Base-by-base conservation (phyloP, 2,329 filamentous ascomycete genomes). In the Aspergillus aculeatus region DNA sequence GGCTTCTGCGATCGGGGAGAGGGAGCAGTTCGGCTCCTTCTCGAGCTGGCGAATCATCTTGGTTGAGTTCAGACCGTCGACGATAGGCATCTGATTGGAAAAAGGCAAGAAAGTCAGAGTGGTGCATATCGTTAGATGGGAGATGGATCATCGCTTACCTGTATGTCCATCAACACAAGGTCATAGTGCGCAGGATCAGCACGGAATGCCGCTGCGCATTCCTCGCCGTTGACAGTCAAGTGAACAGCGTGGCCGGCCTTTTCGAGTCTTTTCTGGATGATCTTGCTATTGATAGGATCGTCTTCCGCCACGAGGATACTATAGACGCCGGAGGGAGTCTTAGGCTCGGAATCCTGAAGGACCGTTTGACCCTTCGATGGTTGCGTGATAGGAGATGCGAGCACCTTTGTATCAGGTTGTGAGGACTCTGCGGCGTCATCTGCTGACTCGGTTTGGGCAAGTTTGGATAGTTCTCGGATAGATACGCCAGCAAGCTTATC, bases 161-260 rank as follows among this genome's bases (percentile, higher is more conserved):
- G 92, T 83, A 96, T 93, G 71, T 96, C 92, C 92, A 96, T 96
- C 66, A 96, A 81, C 51, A 96, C 82, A 4, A 92, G 86, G 71
- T 96, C 92, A 69, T 90, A 95, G 21, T 77, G 74, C 31, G 75
- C 74, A 1, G 87, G 80, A 47, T 82, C 83, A 48, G 90, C 88
- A 51, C 81, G 82, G 72, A 91, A 94, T 9, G 86, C 82, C 56
- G 82, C 82, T 3, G 91, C 89, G 69, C 92, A 96, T 67, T 95
- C 91, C 71, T 96, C 89, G 3, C 92, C 92, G 63, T 96, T 96
- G 41, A 90, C 83, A 0, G 91, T 91, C 61, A 93, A 81, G 31
- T 84, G 78, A 0, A 95, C 89, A 1, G 82, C 75, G 66, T 96
- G 90, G 0, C 90, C 90, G 1, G 86, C 75, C 69, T 91, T 93